Evolutionary conservation across 176 grass and related monocot genomes (phyloP).

Genomic region (Bonia amplexicaulis): DNA sequence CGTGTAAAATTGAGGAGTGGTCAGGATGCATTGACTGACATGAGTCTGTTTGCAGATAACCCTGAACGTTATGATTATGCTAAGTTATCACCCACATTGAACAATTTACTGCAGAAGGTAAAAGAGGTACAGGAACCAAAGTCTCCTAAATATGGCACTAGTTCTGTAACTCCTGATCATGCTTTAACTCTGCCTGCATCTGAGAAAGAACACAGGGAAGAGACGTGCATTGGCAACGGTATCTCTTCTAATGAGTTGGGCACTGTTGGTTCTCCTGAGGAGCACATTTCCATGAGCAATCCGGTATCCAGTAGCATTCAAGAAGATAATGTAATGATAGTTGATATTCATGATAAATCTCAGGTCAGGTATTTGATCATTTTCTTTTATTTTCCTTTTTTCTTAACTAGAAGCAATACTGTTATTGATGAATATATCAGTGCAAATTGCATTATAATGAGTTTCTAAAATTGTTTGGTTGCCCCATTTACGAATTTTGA

Average conservation of each 20-base stretch:
- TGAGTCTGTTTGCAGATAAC: constrained; percentile 51
- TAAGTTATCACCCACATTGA: constrained; percentile 51
- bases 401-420: neutral
- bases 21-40: constrained; percentile 37
- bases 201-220: constrained; percentile 20
- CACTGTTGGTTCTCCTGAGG: neutral
- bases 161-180: constrained; percentile 17
- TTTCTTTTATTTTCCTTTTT: neutral
- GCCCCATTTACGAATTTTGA: neutral
- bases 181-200: neutral
- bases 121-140: constrained; percentile 21
- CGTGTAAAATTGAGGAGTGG: constrained; percentile 28
- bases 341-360: constrained; percentile 19
- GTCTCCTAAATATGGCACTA: constrained; percentile 17
- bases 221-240: constrained; percentile 18
- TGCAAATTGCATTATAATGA: neutral
- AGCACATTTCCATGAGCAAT: constrained; percentile 9
- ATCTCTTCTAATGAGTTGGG: constrained; percentile 9
- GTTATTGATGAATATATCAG: neutral
- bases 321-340: constrained; percentile 23
- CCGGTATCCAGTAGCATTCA: constrained; percentile 5
- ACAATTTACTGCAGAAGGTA: constrained; percentile 48
- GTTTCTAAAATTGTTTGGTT: neutral
- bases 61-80: constrained; percentile 38
- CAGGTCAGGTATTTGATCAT: constrained; percentile 26